phyloP scores from a whole-genome alignment of 1,139 yeast species.

The Candida tunisiensis region DNA sequence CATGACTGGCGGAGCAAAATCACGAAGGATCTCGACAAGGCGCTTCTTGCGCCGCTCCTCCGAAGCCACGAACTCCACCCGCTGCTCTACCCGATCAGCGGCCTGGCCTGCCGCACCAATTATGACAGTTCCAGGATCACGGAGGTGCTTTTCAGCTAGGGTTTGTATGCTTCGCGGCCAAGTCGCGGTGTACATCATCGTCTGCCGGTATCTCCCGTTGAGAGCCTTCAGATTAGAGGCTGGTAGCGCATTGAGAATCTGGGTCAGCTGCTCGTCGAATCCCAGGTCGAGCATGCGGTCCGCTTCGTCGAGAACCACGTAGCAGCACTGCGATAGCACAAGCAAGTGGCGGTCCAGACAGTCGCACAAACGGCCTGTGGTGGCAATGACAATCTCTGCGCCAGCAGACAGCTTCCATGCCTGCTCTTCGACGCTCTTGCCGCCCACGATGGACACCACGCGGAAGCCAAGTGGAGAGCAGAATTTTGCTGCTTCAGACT shows the following conservation, averaged over 20 bases:
- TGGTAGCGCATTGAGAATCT: conserved; percentile 36
- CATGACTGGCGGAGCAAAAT: conserved; percentile 39
- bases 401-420: conserved; percentile 43
- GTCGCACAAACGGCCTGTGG: conserved; percentile 84
- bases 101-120: conserved; percentile 50
- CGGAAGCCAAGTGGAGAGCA: conserved; percentile 26
- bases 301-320: conserved; percentile 78
- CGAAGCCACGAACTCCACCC: conserved; percentile 34
- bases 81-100: conserved; percentile 51
- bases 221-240: conserved; percentile 16
- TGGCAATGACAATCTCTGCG: conserved; percentile 74
- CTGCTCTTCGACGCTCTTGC: conserved; percentile 70
- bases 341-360: conserved; percentile 52
- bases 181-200: conserved; percentile 92
- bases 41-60: conserved; percentile 24
- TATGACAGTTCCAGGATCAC: conserved; percentile 43
- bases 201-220: conserved; percentile 24
- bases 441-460: conserved; percentile 70
- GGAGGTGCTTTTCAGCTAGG: conserved; percentile 43
- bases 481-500: conserved; percentile 44
- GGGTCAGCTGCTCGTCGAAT: conserved; percentile 62
- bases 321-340: conserved; percentile 43
- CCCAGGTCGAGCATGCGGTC: conserved; percentile 94
- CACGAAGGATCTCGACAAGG: conserved; percentile 19
- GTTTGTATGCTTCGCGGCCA: conserved; percentile 61